A percentile compares a stretch with the other conserved stretches of the same genome.
phyloP scores from a whole-genome alignment of 306 rosid genomes.

The Sechiopsis laciniata region DNA sequence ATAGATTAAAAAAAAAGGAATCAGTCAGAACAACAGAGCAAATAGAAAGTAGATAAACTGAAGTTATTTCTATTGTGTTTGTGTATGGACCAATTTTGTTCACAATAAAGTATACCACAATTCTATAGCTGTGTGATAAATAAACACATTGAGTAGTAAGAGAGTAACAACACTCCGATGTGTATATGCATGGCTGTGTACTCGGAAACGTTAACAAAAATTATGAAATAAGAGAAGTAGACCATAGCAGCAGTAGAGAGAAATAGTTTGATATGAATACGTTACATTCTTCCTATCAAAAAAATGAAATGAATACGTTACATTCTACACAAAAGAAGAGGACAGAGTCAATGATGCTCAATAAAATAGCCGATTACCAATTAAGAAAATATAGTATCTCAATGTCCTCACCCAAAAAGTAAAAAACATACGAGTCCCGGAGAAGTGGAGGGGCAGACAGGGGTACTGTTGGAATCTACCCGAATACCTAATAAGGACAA shows the following conservation, averaged over 20 bases:
- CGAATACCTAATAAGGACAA: neutral
- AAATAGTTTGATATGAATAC: neutral
- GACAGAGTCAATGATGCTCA: neutral
- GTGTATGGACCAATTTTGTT: neutral
- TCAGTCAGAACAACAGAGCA: neutral
- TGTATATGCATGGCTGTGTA: neutral
- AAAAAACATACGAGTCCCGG: neutral
- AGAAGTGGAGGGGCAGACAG: neutral
- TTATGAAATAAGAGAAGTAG: neutral
- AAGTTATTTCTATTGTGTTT: neutral
- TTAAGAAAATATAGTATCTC: neutral
- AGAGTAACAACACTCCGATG: neutral
- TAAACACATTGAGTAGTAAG: slow-evolving; percentile 6
- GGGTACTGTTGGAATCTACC: neutral
- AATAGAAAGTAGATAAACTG: neutral
- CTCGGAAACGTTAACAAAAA: neutral
- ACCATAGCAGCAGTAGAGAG: neutral
- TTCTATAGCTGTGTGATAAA: neutral
- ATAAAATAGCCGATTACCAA: neutral
- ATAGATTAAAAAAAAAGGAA: slow-evolving; percentile 14
- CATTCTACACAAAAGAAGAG: neutral
- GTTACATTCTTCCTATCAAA: neutral
- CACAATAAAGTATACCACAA: neutral
- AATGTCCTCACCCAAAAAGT: neutral
- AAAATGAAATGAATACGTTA: too few relatives aligned